Percentiles rank a stretch among this genome's conserved stretches.
Conservation (phyloP, 345 rosid species). For the Cardamine resedifolia region DNA sequence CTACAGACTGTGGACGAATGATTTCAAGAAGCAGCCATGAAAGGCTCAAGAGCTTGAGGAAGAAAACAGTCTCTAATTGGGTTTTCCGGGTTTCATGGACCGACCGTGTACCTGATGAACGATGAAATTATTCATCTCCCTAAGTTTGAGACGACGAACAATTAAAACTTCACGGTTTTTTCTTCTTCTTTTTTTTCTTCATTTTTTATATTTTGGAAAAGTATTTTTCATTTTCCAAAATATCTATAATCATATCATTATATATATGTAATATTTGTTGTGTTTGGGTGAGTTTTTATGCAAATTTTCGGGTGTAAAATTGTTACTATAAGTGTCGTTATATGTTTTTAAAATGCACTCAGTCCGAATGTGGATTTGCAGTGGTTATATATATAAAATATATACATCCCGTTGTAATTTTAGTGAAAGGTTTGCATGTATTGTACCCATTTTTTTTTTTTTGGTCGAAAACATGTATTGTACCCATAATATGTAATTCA, state of each 20-base stretch:
- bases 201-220: slow-evolving; percentile 42
- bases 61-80: slow-evolving; percentile 57
- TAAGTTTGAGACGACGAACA: slow-evolving; percentile 23
- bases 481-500: slow-evolving; percentile 21
- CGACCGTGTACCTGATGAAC: slow-evolving; percentile 59
- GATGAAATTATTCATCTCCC: slow-evolving; percentile 41
- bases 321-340: slow-evolving; percentile 16
- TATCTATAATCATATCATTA: slow-evolving; percentile 21
- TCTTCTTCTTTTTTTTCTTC: slow-evolving; percentile 29
- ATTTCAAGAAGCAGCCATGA: slow-evolving; percentile 50
- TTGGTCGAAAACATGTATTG: too few species aligned
- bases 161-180: slow-evolving; percentile 10
- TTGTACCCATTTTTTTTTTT: slow-evolving; percentile 23
- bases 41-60: slow-evolving; percentile 50
- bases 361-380: slow-evolving; percentile 48
- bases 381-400: slow-evolving; percentile 42
- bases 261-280: slow-evolving; percentile 29
- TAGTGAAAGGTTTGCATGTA: slow-evolving; percentile 32
- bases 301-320: slow-evolving; percentile 37
- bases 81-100: slow-evolving; percentile 76
- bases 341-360: slow-evolving; percentile 45
- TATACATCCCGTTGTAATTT: slow-evolving; percentile 32
- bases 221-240: slow-evolving; percentile 42
- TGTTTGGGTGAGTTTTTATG: slow-evolving; percentile 37
- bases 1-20: slow-evolving; percentile 30